Conservation (phyloP, 2,329 filamentous ascomycete species). For the Davidsoniella eucalypti region DNA sequence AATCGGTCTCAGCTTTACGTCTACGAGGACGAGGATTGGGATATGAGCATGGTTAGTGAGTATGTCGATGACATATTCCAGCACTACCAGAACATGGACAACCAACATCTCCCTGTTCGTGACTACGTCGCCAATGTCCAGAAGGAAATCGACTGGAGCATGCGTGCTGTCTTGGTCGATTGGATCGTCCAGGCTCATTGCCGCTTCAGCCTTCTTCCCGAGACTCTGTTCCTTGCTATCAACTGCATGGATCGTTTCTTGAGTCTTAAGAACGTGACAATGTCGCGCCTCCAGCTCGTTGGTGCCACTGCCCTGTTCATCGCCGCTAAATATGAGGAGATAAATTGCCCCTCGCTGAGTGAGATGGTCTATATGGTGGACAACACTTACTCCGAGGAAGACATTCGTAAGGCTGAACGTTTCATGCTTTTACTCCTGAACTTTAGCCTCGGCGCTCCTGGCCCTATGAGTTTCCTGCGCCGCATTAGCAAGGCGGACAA, state of each 20-base stretch:
- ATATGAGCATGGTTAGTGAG: constrained; percentile 94
- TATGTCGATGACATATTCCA: constrained; percentile 89
- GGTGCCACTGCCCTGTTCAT: constrained; percentile 92
- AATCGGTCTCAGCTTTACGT: constrained; percentile 45
- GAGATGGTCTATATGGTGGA: constrained; percentile 99
- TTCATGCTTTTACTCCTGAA: constrained; percentile 97
- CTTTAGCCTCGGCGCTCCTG: constrained; percentile 95
- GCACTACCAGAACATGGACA: constrained; percentile 16
- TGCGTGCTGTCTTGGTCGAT: constrained; percentile 93
- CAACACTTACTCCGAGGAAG: constrained; percentile 69
- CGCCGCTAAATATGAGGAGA: constrained; percentile 96
- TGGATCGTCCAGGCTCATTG: constrained; percentile 95
- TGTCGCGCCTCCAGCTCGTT: constrained; percentile 88
- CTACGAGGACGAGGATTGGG: constrained; percentile 87
- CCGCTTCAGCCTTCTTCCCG: constrained; percentile 77
- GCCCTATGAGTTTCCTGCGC: constrained; percentile 93
- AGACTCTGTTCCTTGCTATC: constrained; percentile 86
- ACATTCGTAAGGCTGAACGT: constrained; percentile 90
- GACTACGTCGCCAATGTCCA: constrained; percentile 88
- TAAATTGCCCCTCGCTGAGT: constrained; percentile 85
- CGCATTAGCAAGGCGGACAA: constrained; percentile 97
- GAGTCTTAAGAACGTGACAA: constrained; percentile 82
- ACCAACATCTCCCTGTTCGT: constrained; percentile 60
- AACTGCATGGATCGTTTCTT: constrained; percentile 98
- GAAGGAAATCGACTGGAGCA: constrained; percentile 96